Evolutionary conservation across 225 moss, liverwort and hornwort genomes (phyloP), one percentile per base, ranked within the genome.

Genomic region (Straminergon stramineum): DNA sequence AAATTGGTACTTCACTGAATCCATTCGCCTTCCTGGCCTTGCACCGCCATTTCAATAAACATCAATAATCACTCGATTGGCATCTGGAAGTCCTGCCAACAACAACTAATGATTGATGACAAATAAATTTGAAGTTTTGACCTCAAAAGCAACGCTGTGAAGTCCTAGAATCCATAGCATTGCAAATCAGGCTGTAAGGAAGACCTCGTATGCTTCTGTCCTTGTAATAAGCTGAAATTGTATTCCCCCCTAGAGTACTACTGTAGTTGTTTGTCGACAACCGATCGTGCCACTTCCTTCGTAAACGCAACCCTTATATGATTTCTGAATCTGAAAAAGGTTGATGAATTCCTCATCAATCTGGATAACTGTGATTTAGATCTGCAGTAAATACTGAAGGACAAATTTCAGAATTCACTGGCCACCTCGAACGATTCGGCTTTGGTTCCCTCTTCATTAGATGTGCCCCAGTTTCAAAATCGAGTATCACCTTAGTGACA

Each of bases 31-130:
- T 84, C 86, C 73, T 91, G 91, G 63, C 94, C 95, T 88, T 94
- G 95, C 73, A 93, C 95, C 34, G 95, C 91, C 94, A 96, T 96
- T 88, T 95, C 94, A 81, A 95, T 87, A 84, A 98, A 74, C 95
- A 94, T 94, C 81, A 98, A 92, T 90, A 96, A 87, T 91, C 90
- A 96, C 91, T 97, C 96, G 84, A 96, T 95, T 45, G 96, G 89
- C 83, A 96, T 96, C 95, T 93, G 89, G 84, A 64, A 84, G 68
- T 56, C 62, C n/a, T n/a, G n/a, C n/a, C 69, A 67, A 81, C 88
- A 84, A 63, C 53, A 81, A 70, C 10, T 57, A 55, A 18, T 53
- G 30, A 10, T 74, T 22, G 26, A 67, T 56, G 86, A 88, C 65
- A 89, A 75, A 66, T 17, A 43, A 48, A 13, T n/a, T 56, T 48